Conservation (phyloP, 306 rosid species). For the Cicer cuneatum region DNA sequence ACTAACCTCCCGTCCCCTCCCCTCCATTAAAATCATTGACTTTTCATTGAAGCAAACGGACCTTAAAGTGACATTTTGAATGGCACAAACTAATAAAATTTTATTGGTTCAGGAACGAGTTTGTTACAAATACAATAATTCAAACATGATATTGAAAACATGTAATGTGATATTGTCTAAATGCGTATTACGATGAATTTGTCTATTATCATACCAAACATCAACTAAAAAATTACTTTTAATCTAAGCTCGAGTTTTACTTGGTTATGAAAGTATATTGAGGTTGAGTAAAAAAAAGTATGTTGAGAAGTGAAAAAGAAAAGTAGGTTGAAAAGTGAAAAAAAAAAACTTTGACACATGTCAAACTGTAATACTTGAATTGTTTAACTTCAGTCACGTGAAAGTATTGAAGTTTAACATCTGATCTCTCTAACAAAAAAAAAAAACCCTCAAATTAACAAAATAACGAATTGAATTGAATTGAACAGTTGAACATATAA, state of each 20-base stretch:
- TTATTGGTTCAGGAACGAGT: not conserved
- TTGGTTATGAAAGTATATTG: too few species aligned
- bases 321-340: too few species aligned
- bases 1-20: too few species aligned
- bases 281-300: not conserved
- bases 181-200: too few species aligned
- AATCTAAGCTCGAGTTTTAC: too few species aligned
- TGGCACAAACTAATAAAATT: constrained; percentile 7
- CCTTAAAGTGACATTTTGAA: not conserved
- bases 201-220: too few species aligned
- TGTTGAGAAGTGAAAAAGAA: not conserved
- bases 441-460: not conserved
- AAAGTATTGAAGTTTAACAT: not conserved
- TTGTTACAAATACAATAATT: not conserved
- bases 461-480: not conserved
- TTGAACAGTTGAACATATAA: not conserved
- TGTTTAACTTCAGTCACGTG: not conserved
- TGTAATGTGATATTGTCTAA: not conserved
- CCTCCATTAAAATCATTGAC: too few species aligned
- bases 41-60: too few species aligned
- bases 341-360: not conserved
- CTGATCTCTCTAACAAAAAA: not conserved
- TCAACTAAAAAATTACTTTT: too few species aligned
- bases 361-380: not conserved
- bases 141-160: not conserved